Base-by-base conservation (phyloP, 2,329 filamentous ascomycete species). In the Pseudonectria foliicola region DNA sequence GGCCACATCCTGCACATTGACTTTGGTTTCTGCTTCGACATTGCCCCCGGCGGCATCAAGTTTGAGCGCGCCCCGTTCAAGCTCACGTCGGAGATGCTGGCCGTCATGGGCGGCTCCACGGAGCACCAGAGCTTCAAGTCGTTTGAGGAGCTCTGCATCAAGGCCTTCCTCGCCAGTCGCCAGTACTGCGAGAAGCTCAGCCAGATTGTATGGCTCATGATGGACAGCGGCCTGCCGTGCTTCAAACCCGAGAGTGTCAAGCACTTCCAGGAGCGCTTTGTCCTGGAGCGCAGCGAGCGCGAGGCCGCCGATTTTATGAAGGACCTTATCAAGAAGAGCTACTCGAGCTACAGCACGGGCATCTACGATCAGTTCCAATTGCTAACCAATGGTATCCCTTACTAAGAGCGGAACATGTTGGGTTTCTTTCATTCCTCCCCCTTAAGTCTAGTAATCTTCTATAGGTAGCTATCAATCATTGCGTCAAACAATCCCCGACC, bases 61-160 rank as follows among this genome's bases (percentile, higher is more conserved):
- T 99, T 99, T 56, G 92, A 99, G 68, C 83, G 92, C 15, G 92
- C 92, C 0, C 92, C 92, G 0, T 99, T 99, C 73, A 99, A 99
- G 66, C 77, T 99, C 35, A 98, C 92, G 1, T 76, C 80, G 7
- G 92, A 99, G 60, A 98, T 98, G 93, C 75, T 98, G 40, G 86
- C 89, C n/a, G 92, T 99, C 50, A 96, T 99, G 90, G 90, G 92
- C 34, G 89, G 89, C 39, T 80, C 73, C 35, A 82, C 79, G 3
- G 80, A 83, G 27, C 85, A 89, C 34, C 90, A 96, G 61, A 72
- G 87, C 11, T 99, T 94, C 70, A 82, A 82, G 46, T 92, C 86
- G 77, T 99, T 99, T 52, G 92, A 98, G 63, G 90, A 95, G 57
- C 75, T 99, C 26, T 93, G 87, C 53, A 75, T 98, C 57, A 98